phyloP scores from a whole-genome alignment of 106 monocot species.

The Gastrodia elata region DNA sequence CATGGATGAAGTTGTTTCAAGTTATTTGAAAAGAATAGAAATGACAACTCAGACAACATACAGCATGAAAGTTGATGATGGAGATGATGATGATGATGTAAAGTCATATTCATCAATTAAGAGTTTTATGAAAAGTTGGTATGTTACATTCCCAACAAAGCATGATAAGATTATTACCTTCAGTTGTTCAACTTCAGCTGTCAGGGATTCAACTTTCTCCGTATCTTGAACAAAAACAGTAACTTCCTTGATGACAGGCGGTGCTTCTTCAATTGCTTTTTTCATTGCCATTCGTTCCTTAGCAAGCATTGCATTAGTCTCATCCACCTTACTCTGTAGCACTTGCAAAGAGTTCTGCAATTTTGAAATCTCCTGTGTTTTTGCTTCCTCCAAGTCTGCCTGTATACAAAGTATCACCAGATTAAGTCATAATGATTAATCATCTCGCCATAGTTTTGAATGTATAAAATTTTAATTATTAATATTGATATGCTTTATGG shows the following conservation, averaged over 20 bases:
- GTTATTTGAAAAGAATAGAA: no score
- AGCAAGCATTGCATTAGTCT: slow-evolving; percentile 37
- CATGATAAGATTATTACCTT: slow-evolving; percentile 29
- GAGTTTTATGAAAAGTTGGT: background rate
- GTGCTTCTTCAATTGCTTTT: slow-evolving; percentile 61
- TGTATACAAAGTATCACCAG: slow-evolving; percentile 15
- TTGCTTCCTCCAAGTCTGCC: slow-evolving; percentile 70
- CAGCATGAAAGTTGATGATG: no score
- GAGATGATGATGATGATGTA: background rate
- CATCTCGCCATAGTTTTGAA: background rate
- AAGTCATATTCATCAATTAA: background rate
- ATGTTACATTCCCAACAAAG: background rate
- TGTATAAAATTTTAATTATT: background rate
- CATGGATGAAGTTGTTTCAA: no score
- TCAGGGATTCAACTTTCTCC: slow-evolving; percentile 46
- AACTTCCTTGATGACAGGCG: slow-evolving; percentile 57
- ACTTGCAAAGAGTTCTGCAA: slow-evolving; percentile 54
- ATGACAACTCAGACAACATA: no score
- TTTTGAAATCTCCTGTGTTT: slow-evolving; percentile 58
- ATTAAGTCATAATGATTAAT: background rate
- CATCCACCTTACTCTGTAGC: slow-evolving; percentile 50
- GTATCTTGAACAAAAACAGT: slow-evolving; percentile 67
- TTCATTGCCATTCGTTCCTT: slow-evolving; percentile 49
- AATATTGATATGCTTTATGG: background rate
- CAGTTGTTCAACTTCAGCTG: slow-evolving; percentile 51